Evolutionary conservation across 2,329 filamentous ascomycete species (phyloP).

Genomic region (Xylariomycetidae sp.): DNA sequence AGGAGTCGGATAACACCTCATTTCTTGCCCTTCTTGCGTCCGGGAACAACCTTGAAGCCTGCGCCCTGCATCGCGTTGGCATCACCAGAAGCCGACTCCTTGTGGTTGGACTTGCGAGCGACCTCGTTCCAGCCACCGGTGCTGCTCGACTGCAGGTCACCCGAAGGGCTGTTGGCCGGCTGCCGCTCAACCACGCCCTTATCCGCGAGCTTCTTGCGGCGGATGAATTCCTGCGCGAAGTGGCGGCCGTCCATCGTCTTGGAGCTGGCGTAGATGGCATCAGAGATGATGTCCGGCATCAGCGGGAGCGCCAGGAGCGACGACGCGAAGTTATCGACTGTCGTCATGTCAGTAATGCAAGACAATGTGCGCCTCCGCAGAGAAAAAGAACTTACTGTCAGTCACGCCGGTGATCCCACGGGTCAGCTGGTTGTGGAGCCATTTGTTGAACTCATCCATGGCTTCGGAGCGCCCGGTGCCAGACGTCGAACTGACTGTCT

Average conservation of each 20-base stretch:
- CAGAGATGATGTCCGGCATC: conserved; percentile 77
- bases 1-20: too few species aligned
- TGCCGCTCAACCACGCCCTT: conserved; percentile 81
- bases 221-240: conserved; percentile 90
- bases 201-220: conserved; percentile 87
- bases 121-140: conserved; percentile 85
- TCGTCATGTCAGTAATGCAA: conserved; percentile 2
- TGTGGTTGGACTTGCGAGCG: conserved; percentile 76
- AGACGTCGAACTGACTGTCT: conserved; percentile 42
- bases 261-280: conserved; percentile 81
- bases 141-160: conserved; percentile 37
- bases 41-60: conserved; percentile 83
- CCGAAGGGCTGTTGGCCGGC: conserved; percentile 43
- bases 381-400: conserved; percentile 41
- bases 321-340: conserved; percentile 76
- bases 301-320: conserved; percentile 69
- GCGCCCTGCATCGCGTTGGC: conserved; percentile 42
- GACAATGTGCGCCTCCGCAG: not conserved
- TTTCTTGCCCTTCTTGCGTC: conserved; percentile 88
- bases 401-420: conserved; percentile 58
- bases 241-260: conserved; percentile 87
- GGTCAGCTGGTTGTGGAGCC: conserved; percentile 73
- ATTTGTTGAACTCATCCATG: conserved; percentile 89
- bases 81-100: conserved; percentile 41
- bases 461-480: conserved; percentile 47